phyloP scores from a whole-genome alignment of 2,329 filamentous ascomycete species.

The Alternaria arbusti region DNA sequence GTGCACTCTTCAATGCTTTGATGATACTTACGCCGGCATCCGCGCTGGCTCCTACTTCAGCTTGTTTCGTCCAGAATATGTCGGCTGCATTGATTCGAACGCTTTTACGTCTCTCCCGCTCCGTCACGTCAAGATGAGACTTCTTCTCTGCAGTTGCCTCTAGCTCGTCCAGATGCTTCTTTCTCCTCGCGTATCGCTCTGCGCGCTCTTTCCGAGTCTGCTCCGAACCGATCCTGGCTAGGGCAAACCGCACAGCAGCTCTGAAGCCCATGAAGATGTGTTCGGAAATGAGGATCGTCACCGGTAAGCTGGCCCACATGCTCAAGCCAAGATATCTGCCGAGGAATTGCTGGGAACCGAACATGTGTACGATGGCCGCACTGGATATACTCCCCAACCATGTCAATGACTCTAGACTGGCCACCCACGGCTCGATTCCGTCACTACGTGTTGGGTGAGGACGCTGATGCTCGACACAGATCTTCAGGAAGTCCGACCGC shows the following conservation, averaged over 20 bases:
- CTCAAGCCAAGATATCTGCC: conserved; percentile 21
- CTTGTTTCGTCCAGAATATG: conserved; percentile 41
- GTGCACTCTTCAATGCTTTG: conserved; percentile 28
- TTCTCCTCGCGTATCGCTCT: conserved; percentile 35
- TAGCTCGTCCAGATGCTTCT: conserved; percentile 37
- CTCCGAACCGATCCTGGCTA: conserved; percentile 37
- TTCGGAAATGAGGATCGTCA: conserved; percentile 41
- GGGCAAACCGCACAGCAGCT: conserved; percentile 32
- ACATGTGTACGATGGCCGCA: conserved; percentile 43
- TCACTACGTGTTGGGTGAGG: conserved; percentile 37
- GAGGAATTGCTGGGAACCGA: conserved; percentile 27
- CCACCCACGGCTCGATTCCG: conserved; percentile 44
- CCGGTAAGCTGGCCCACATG: conserved; percentile 37
- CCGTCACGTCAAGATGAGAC: conserved; percentile 25
- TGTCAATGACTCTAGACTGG: conserved; percentile 38
- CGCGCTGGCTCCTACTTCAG: conserved; percentile 33
- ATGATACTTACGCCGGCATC: conserved; percentile 33
- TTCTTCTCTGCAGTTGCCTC: conserved; percentile 24
- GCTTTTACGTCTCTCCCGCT: conserved; percentile 40
- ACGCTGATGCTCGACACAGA: conserved; percentile 41
- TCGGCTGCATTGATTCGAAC: conserved; percentile 39
- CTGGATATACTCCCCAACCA: conserved; percentile 44
- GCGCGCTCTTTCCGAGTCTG: conserved; percentile 36
- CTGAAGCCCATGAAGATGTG: conserved; percentile 43
- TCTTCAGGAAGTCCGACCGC: conserved; percentile 44